A percentile compares a stretch with the other conserved stretches of the same genome.
Evolutionary conservation across 2,329 filamentous ascomycete genomes (phyloP).

Genomic region (Clarireedia paspali): DNA sequence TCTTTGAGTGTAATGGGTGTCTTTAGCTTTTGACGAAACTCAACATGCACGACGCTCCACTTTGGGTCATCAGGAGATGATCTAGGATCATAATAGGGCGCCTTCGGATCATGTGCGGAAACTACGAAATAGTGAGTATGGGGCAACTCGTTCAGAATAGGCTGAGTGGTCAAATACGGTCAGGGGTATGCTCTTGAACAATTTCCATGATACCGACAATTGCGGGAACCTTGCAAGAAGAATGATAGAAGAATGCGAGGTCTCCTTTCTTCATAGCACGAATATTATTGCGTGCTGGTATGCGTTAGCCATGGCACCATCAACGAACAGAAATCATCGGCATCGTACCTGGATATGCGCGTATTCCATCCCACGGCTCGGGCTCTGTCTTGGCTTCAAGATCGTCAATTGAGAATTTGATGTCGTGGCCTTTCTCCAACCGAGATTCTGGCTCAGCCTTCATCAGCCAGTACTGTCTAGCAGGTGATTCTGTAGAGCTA

Average conservation of each 20-base stretch:
- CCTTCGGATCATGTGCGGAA: slow-evolving; percentile 59
- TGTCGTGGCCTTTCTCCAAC: slow-evolving; percentile 77
- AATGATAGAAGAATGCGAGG: slow-evolving; percentile 94
- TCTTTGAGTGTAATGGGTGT: slow-evolving; percentile 63
- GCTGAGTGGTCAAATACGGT: slow-evolving; percentile 42
- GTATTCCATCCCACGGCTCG: slow-evolving; percentile 78
- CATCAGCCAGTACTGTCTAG: slow-evolving; percentile 65
- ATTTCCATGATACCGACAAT: slow-evolving; percentile 88
- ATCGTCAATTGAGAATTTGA: slow-evolving; percentile 92
- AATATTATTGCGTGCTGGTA: slow-evolving; percentile 75
- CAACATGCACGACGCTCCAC: slow-evolving; percentile 87
- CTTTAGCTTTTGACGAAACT: slow-evolving; percentile 76
- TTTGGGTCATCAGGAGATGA: slow-evolving; percentile 62
- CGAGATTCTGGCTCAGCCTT: slow-evolving; percentile 86
- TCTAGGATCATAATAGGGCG: slow-evolving; percentile 78
- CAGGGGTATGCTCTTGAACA: slow-evolving; percentile 72
- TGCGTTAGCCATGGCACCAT: slow-evolving; percentile 3
- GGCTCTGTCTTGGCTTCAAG: slow-evolving; percentile 63
- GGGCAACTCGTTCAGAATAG: background rate
- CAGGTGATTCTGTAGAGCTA: slow-evolving; percentile 7
- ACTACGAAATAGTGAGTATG: slow-evolving; percentile 11
- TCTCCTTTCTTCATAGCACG: slow-evolving; percentile 87
- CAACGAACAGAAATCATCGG: slow-evolving; percentile 15
- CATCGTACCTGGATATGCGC: slow-evolving; percentile 39
- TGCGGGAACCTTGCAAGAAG: slow-evolving; percentile 81